Percentiles rank a stretch among this genome's conserved stretches.
Conservation (phyloP, 352 stramenopile species). For the Globisporangium cylindrosporum region DNA sequence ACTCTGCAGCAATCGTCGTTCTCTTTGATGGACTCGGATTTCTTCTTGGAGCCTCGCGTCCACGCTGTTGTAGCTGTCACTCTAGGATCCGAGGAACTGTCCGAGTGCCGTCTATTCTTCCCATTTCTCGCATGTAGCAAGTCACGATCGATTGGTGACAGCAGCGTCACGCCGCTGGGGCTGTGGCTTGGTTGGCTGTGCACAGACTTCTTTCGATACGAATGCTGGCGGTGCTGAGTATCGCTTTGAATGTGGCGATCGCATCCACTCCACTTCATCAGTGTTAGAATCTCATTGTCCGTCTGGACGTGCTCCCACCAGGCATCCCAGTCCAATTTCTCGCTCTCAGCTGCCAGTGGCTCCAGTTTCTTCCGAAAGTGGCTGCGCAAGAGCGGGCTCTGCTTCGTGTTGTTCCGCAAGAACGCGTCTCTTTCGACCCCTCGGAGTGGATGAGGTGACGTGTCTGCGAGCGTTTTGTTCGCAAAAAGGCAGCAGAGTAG, state of each 20-base stretch:
- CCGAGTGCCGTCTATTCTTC: conserved; percentile 1
- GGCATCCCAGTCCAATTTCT: conserved; percentile 26
- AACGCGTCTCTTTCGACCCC: conserved; percentile 14
- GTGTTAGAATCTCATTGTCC: conserved; percentile 31
- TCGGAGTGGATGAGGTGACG: conserved; percentile 4
- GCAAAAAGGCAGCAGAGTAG: conserved; percentile 46
- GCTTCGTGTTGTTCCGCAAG: conserved; percentile 15
- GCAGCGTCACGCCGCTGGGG: neutral
- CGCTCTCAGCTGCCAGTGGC: conserved; percentile 21
- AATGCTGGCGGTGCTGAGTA: neutral
- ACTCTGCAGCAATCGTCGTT: conserved; percentile 19
- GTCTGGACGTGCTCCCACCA: conserved; percentile 36
- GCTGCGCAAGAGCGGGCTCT: conserved; percentile 41
- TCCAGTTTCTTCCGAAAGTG: conserved; percentile 49
- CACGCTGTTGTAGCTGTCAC: neutral
- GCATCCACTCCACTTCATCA: conserved; percentile 34
- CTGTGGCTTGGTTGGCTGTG: conserved; percentile 5
- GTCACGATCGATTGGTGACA: neutral
- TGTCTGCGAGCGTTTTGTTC: conserved; percentile 31
- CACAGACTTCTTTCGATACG: neutral
- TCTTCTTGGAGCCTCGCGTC: neutral
- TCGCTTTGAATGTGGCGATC: neutral
- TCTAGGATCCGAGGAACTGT: neutral
- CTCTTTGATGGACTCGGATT: conserved; percentile 17
- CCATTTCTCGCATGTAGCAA: neutral